A percentile compares a stretch with the other conserved stretches of the same genome.
phyloP scores from a whole-genome alignment of 208 protist species.

The Trichomonas gallinae region DNA sequence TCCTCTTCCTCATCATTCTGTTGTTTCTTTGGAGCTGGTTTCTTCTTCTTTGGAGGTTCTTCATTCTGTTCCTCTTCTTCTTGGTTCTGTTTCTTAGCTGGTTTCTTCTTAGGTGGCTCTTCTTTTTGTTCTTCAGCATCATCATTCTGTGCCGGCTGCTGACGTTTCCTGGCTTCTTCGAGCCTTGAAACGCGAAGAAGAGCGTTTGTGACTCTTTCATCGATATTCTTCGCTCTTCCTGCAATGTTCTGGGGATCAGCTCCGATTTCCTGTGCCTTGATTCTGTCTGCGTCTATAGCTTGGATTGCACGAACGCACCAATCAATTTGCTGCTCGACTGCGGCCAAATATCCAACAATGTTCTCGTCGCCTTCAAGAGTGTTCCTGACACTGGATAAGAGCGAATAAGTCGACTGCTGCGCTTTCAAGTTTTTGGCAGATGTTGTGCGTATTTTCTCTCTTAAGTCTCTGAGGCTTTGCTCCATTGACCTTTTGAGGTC shows the following conservation, averaged over 20 bases:
- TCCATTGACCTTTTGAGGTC: background rate
- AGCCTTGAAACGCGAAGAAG: background rate
- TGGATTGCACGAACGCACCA: slow-evolving; percentile 1
- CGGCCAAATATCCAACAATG: background rate
- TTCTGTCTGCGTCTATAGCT: background rate
- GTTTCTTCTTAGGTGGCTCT: background rate
- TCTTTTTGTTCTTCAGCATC: background rate
- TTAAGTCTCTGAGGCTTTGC: background rate
- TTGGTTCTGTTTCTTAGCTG: background rate
- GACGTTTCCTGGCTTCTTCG: background rate
- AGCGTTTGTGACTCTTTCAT: background rate
- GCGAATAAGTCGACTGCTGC: background rate
- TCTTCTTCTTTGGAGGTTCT: background rate
- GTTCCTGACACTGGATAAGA: background rate
- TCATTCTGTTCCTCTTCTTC: background rate
- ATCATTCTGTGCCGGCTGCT: background rate
- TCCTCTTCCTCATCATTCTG: background rate
- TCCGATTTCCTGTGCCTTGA: background rate
- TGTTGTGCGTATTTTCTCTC: background rate
- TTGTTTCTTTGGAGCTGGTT: background rate
- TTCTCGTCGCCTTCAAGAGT: background rate
- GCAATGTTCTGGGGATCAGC: background rate
- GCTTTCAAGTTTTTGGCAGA: background rate
- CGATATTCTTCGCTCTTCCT: background rate
- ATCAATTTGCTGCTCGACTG: background rate